Percentiles rank a stretch among this genome's conserved stretches.
These are phyloP conservation scores for Austroboletus niveus DNA, from an alignment of 1,284 basidiomycete species.

Conservation along the genomic window DNA sequence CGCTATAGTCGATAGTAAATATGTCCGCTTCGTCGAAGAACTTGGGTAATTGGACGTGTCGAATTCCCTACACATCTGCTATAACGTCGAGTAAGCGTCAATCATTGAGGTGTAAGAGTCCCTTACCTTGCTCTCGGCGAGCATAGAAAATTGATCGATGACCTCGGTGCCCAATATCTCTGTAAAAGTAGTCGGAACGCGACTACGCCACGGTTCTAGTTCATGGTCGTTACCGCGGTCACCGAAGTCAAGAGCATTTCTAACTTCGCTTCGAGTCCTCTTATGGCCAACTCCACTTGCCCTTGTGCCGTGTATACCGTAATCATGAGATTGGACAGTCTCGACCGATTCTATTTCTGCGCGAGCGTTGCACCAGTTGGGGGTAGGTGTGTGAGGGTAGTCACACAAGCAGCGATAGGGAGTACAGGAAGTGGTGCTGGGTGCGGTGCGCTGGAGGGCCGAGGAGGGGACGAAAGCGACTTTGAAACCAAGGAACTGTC, in stretches of 20 bases:
- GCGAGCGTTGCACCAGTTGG: constrained; percentile 17
- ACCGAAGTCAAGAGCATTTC: constrained; percentile 23
- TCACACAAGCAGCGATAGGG: constrained; percentile 16
- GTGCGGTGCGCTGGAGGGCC: constrained; percentile 28
- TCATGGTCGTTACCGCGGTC: constrained; percentile 17
- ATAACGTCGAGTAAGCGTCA: constrained; percentile 9
- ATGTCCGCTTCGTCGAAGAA: constrained; percentile 15
- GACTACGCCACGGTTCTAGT: constrained; percentile 13
- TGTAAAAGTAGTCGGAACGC: constrained; percentile 26
- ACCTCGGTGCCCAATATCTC: neutral
- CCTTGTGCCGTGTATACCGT: neutral
- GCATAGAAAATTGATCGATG: no score
- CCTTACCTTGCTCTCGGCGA: constrained; percentile 22
- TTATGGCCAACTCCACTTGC: no score
- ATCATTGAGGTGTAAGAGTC: neutral
- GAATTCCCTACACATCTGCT: constrained; percentile 34
- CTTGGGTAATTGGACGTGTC: constrained; percentile 7
- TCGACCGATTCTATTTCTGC: constrained; percentile 11
- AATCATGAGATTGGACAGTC: neutral
- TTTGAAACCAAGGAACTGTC: constrained; percentile 40
- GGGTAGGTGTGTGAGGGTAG: constrained; percentile 23
- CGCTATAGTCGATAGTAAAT: constrained; percentile 27
- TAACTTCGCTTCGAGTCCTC: no score
- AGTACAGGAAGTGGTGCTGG: constrained; percentile 24
- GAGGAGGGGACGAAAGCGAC: constrained; percentile 22